Conservation (phyloP, 805 yeast genomes). For the Cyberlindnera veronae region DNA sequence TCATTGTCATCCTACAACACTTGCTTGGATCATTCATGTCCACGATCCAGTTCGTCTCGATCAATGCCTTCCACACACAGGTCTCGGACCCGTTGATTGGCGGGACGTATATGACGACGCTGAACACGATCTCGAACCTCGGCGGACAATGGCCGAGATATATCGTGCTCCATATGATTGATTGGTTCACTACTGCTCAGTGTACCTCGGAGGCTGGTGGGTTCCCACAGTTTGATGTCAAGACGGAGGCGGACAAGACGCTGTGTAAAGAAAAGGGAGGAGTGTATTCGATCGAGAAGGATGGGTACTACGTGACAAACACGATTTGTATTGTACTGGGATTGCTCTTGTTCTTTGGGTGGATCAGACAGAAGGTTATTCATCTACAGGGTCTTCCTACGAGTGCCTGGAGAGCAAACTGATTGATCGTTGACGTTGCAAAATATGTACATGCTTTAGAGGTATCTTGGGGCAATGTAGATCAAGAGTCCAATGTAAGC, state of each 20-base stretch:
- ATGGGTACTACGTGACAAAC: constrained; percentile 85
- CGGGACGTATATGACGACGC: constrained; percentile 96
- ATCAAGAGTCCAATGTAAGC: constrained; percentile 35
- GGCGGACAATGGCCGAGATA: constrained; percentile 98
- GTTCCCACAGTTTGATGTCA: constrained; percentile 7
- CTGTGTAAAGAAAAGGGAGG: constrained; percentile 58
- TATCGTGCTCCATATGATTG: constrained; percentile 77
- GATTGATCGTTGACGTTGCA: constrained; percentile 3
- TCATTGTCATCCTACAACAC: constrained; percentile 78
- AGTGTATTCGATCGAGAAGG: constrained; percentile 47
- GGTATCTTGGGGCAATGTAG: background rate
- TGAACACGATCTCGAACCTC: constrained; percentile 85
- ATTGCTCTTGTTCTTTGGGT: constrained; percentile 53
- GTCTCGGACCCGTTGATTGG: constrained; percentile 96
- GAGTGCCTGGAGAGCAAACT: constrained; percentile 65
- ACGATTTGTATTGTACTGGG: constrained; percentile 69
- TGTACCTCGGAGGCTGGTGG: constrained; percentile 44
- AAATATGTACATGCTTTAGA: background rate
- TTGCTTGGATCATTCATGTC: constrained; percentile 86
- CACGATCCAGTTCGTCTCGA: constrained; percentile 91
- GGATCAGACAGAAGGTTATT: constrained; percentile 60
- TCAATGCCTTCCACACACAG: constrained; percentile 91
- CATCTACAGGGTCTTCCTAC: constrained; percentile 70
- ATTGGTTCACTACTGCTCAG: constrained; percentile 62
- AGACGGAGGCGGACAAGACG: constrained; percentile 39